Evolutionary conservation across 2,329 filamentous ascomycete genomes (phyloP).

Genomic region (Sarocladium strictum): DNA sequence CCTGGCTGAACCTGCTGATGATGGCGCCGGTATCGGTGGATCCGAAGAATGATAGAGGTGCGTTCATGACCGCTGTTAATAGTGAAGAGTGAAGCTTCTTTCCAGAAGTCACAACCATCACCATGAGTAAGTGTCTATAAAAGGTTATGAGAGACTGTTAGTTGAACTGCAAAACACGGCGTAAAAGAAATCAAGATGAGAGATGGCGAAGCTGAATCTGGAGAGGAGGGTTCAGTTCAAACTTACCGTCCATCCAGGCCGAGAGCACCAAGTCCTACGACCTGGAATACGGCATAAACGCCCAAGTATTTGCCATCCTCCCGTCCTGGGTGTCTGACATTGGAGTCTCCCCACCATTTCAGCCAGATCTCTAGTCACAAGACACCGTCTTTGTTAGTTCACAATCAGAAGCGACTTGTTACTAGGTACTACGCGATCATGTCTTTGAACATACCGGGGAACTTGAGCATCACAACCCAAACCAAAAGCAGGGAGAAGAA

Average conservation of each 20-base stretch:
- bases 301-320: neutral
- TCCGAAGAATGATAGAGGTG: slow-evolving; percentile 35
- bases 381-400: neutral
- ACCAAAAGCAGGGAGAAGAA: neutral
- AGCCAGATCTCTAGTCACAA: neutral
- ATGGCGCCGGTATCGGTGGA: slow-evolving; percentile 34
- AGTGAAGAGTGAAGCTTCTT: neutral
- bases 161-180: neutral
- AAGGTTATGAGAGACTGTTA: neutral
- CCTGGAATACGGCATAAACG: neutral
- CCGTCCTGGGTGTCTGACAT: neutral
- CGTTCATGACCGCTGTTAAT: slow-evolving; percentile 28
- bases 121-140: neutral
- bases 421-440: neutral
- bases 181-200: neutral
- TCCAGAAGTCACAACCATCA: neutral
- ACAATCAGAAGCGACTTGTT: neutral
- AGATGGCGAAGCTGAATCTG: neutral
- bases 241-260: neutral
- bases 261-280: neutral
- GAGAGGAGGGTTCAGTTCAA: neutral
- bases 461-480: neutral
- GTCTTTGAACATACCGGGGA: neutral
- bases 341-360: neutral
- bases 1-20: slow-evolving; percentile 40